Evolutionary conservation across 2,329 filamentous ascomycete species (phyloP).

Genomic region (Scopulariopsis brevicaulis): DNA sequence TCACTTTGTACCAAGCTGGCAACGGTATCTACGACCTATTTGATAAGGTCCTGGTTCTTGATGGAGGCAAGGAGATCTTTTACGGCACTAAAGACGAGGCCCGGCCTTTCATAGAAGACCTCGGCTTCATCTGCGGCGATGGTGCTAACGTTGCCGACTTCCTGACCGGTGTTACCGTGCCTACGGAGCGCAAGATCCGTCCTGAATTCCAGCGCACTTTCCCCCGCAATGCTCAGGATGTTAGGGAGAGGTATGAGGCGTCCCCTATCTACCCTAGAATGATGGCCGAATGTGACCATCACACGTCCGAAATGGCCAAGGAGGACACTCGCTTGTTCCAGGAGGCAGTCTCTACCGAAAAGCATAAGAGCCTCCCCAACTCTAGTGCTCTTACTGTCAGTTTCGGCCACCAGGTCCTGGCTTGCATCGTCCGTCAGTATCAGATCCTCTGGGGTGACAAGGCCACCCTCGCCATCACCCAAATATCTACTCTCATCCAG

Average conservation of each 20-base stretch:
- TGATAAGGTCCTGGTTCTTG: conserved; percentile 76
- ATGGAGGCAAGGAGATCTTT: conserved; percentile 63
- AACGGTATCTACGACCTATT: conserved; percentile 72
- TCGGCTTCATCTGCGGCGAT: conserved; percentile 64
- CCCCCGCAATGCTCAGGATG: conserved; percentile 48
- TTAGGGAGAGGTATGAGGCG: conserved; percentile 14
- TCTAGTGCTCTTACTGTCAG: background rate
- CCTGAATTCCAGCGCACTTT: background rate
- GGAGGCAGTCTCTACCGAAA: background rate
- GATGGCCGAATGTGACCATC: background rate
- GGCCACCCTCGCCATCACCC: background rate
- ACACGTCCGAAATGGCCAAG: background rate
- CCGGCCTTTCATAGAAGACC: conserved; percentile 60
- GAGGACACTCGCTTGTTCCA: background rate
- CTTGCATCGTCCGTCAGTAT: background rate
- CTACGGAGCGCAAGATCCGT: conserved; percentile 56
- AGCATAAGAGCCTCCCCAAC: background rate
- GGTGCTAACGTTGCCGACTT: conserved; percentile 75
- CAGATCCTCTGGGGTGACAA: background rate
- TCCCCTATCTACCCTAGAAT: background rate
- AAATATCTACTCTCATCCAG: conserved; percentile 2
- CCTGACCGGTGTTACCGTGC: conserved; percentile 68
- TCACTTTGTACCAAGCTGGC: conserved; percentile 75
- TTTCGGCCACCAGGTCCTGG: background rate
- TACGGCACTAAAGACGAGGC: conserved; percentile 60